phyloP scores from a whole-genome alignment of 1,139 yeast species.

The Candida sanyaensis region DNA sequence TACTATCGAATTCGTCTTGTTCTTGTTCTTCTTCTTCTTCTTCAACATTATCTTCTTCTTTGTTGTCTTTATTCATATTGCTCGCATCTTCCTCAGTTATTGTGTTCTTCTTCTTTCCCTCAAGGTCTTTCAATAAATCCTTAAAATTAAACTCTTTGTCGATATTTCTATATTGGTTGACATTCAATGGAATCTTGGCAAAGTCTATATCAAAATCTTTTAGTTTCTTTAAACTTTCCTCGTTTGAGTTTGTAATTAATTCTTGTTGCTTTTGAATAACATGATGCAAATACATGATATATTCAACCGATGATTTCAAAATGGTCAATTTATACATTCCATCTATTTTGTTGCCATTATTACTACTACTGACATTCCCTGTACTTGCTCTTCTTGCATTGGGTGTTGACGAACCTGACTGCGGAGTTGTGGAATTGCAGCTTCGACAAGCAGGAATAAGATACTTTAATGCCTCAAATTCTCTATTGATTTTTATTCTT shows the following conservation, averaged over 20 bases:
- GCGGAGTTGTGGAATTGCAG: constrained; percentile 12
- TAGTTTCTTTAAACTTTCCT: constrained; percentile 1
- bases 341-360: constrained; percentile 45
- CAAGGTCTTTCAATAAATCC: constrained; percentile 20
- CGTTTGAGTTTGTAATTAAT: constrained; percentile 21
- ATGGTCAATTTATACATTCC: constrained; percentile 83
- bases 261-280: constrained; percentile 51
- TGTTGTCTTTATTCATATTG: constrained; percentile 15
- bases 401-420: constrained; percentile 10
- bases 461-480: constrained; percentile 77
- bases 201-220: constrained; percentile 44
- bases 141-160: constrained; percentile 57
- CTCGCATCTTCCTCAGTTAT: constrained; percentile 2
- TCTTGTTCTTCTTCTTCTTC: too few species aligned
- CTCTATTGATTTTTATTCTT: constrained; percentile 76
- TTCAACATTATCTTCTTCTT: constrained; percentile 4
- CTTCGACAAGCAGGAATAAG: constrained; percentile 72
- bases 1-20: constrained; percentile 12
- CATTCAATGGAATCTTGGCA: constrained; percentile 54
- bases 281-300: constrained; percentile 68
- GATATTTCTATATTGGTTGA: constrained; percentile 59
- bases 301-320: constrained; percentile 78
- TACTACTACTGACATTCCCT: constrained; percentile 11
- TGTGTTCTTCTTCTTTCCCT: neutral
- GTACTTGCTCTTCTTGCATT: constrained; percentile 10